These are phyloP conservation scores for Thelephora terrestris DNA, from an alignment of 1,284 basidiomycete genomes.

Conservation along the genomic window DNA sequence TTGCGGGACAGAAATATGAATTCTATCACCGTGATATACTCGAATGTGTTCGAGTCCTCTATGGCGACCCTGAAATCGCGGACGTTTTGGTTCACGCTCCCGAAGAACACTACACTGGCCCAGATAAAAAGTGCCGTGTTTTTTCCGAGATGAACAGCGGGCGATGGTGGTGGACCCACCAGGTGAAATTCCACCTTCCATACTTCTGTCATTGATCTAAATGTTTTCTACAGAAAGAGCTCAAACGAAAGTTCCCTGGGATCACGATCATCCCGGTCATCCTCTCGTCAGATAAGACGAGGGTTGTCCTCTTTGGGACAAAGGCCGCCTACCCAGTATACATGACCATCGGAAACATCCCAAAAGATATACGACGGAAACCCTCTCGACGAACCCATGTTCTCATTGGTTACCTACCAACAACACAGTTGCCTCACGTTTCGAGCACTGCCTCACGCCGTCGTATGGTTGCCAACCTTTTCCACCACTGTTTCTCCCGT, in stretches of 20 bases:
- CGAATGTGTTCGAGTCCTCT: slow-evolving; percentile 1
- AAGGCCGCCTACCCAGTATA: no score
- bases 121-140: background rate
- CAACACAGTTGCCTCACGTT: slow-evolving; percentile 22
- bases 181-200: background rate
- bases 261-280: slow-evolving; percentile 32
- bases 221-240: slow-evolving; percentile 15
- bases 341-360: slow-evolving; percentile 35
- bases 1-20: background rate
- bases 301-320: no score
- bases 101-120: background rate
- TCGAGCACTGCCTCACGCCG: slow-evolving; percentile 18
- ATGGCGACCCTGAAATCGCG: background rate
- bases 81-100: background rate
- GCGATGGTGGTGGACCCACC: no score
- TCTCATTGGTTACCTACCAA: slow-evolving; percentile 30
- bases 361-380: slow-evolving; percentile 28
- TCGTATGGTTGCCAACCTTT: slow-evolving; percentile 24
- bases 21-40: slow-evolving; percentile 1
- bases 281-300: slow-evolving; percentile 28
- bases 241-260: slow-evolving; percentile 22
- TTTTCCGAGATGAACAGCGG: background rate
- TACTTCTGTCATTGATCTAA: background rate
- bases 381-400: slow-evolving; percentile 25
- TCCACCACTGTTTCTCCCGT: slow-evolving; percentile 24